Evolutionary conservation across 129 eudicot genomes (phyloP).

Genomic region (Flaveria brownii): DNA sequence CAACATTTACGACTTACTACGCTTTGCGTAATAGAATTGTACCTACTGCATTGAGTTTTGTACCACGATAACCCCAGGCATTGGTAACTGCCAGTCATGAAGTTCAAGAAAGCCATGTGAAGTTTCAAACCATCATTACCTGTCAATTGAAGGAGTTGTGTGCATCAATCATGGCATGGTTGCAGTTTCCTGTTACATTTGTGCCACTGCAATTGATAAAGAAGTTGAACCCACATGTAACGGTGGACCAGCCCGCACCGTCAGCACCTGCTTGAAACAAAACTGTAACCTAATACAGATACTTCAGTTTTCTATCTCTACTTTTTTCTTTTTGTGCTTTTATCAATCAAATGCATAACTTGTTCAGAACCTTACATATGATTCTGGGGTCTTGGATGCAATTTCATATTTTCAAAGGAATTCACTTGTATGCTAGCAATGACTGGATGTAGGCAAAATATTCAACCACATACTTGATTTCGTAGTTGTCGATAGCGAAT

Average conservation of each 20-base stretch:
- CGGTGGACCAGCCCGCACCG: slow-evolving; percentile 31
- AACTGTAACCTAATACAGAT: not conserved
- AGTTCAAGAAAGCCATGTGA: slow-evolving; percentile 66
- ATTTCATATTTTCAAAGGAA: not conserved
- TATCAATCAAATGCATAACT: not conserved
- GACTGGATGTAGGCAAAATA: not conserved
- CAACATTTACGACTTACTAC: not conserved
- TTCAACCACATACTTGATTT: slow-evolving; percentile 3
- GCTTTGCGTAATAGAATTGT: not conserved
- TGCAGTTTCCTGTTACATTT: slow-evolving; percentile 12
- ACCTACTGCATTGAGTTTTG: slow-evolving; percentile 14
- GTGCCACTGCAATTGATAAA: slow-evolving; percentile 40
- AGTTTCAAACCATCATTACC: slow-evolving; percentile 53
- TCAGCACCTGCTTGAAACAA: not conserved
- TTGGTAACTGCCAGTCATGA: slow-evolving; percentile 51
- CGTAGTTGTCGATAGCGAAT: too few species aligned
- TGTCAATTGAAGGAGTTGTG: slow-evolving; percentile 72
- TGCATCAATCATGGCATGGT: slow-evolving; percentile 79
- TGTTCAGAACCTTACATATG: slow-evolving; percentile 12
- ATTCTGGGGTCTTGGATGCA: slow-evolving; percentile 12
- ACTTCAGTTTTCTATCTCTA: not conserved
- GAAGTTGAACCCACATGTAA: slow-evolving; percentile 31
- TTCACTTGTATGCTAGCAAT: not conserved
- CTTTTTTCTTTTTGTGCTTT: not conserved
- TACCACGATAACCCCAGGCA: slow-evolving; percentile 56